phyloP scores from a whole-genome alignment of 1,139 yeast genomes.

The Geotrichum macrosporum region DNA sequence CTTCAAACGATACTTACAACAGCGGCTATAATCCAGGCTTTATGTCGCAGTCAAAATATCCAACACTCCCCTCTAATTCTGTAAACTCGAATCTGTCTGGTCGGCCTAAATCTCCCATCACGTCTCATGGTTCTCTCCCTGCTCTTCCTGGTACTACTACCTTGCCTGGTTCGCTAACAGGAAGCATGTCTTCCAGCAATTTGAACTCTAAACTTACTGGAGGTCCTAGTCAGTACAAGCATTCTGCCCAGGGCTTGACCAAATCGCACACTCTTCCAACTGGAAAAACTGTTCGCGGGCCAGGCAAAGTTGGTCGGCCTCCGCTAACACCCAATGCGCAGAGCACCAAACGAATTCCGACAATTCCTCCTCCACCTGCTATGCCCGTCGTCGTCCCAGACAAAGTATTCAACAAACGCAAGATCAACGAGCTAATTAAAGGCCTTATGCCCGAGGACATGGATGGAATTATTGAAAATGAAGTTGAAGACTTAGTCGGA shows the following conservation, averaged over 20 bases:
- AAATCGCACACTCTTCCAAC: constrained; percentile 2
- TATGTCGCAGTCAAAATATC: constrained; percentile 1
- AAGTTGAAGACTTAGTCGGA: constrained; percentile 86
- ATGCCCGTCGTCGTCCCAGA: constrained; percentile 47
- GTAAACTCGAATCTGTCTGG: no score
- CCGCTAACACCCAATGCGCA: constrained; percentile 13
- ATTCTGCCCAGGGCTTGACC: neutral
- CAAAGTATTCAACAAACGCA: constrained; percentile 81
- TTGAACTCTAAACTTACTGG: neutral
- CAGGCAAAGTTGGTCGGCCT: constrained; percentile 21
- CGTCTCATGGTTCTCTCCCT: neutral
- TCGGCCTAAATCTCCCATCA: neutral
- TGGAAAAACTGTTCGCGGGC: constrained; percentile 16
- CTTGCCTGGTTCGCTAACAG: neutral
- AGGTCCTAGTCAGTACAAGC: neutral
- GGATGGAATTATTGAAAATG: constrained; percentile 67
- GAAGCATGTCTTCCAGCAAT: neutral
- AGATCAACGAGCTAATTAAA: constrained; percentile 77
- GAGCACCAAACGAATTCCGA: constrained; percentile 11
- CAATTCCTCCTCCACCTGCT: constrained; percentile 3
- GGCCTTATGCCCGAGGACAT: constrained; percentile 81
- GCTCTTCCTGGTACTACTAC: constrained; percentile 1
- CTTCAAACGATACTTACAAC: neutral
- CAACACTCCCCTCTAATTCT: neutral
- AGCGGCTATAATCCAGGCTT: neutral